A percentile compares a stretch with the other conserved stretches of the same genome.
Conservation (phyloP, 1,284 basidiomycete species). For the Schizophyllum commune region DNA sequence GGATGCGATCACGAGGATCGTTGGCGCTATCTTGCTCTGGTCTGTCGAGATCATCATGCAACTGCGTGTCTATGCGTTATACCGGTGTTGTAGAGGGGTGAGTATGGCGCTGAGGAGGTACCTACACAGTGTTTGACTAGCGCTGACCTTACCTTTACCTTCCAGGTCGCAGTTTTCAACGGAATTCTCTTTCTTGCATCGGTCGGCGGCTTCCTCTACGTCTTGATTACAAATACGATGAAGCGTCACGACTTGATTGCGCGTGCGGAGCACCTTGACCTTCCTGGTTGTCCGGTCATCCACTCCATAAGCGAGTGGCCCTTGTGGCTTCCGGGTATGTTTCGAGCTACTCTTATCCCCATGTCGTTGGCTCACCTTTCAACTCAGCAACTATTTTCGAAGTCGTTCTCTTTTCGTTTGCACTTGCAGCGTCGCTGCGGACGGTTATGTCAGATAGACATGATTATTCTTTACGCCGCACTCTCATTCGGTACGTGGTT, state of each 20-base stretch:
- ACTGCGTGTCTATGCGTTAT: constrained; percentile 32
- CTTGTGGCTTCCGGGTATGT: constrained; percentile 28
- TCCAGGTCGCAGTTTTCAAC: constrained; percentile 24
- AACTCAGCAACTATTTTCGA: constrained; percentile 2
- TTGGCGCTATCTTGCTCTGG: constrained; percentile 33
- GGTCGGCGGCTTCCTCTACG: constrained; percentile 28
- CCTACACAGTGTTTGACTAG: not conserved
- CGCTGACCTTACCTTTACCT: not conserved
- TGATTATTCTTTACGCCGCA: not conserved
- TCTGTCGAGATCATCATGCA: constrained; percentile 35
- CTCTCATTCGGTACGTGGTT: not conserved
- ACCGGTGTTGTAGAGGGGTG: constrained; percentile 23
- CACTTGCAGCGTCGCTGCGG: not conserved
- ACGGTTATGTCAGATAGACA: not conserved
- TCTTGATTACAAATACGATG: constrained; percentile 26
- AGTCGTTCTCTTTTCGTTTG: constrained; percentile 2
- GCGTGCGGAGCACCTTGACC: constrained; percentile 24
- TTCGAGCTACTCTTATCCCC: not conserved
- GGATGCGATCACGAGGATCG: constrained; percentile 28
- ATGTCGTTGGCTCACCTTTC: not conserved
- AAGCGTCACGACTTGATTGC: constrained; percentile 23
- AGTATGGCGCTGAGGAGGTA: not conserved
- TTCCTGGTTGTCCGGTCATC: constrained; percentile 34
- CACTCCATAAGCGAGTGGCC: constrained; percentile 35
- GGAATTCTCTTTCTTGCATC: constrained; percentile 26